Base-by-base conservation (phyloP, 139 green algal genomes). In the Ettlia oleoabundans region DNA sequence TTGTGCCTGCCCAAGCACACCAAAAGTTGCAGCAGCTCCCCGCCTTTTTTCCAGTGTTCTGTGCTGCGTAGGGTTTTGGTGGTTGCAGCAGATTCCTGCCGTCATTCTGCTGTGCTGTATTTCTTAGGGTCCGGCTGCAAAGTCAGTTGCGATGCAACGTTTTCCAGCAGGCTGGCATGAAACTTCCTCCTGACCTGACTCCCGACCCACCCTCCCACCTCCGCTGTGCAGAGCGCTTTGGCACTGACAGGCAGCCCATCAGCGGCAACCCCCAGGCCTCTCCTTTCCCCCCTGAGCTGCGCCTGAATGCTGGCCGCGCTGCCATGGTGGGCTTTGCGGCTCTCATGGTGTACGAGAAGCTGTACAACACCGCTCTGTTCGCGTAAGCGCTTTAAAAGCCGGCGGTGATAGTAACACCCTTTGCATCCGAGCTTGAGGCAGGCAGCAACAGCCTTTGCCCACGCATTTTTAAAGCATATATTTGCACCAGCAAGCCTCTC, bases 231-330 rank as follows among this genome's bases (percentile, higher is more conserved):
- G 62, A 68, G 62, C 62, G 26, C 26, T 18, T 3, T 4, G 62
- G 28, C 62, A 68, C 62, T n/a, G 62, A 8, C 62, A 37, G 8
- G 4, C 62, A 38, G 18, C 62, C 62, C 18, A 68, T 68, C 62
- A 68, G 62, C 62, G 62, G 62, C 62, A 38, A 68, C 62, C 62
- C 62, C 26, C 18, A 68, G 62, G 4, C 26, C 2, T 68, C 62
- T 55, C 74, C 74, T 26, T 87, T 87, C 76, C 70, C 68, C 64
- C 32, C 67, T 35, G 61, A 76, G 47, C 47, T 70, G 35, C 75
- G 82, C 66, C 42, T 87, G 21, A 67, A 64, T 41, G 78, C 79
- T 47, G 82, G 82, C 40, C 74, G 82, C 35, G 76, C 64, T 26
- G 76, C 76, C 76, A 82, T 82, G 76, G 52, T 79, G n/a, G 71